Base-by-base conservation (phyloP, 345 rosid species). In the Angophora floribunda region DNA sequence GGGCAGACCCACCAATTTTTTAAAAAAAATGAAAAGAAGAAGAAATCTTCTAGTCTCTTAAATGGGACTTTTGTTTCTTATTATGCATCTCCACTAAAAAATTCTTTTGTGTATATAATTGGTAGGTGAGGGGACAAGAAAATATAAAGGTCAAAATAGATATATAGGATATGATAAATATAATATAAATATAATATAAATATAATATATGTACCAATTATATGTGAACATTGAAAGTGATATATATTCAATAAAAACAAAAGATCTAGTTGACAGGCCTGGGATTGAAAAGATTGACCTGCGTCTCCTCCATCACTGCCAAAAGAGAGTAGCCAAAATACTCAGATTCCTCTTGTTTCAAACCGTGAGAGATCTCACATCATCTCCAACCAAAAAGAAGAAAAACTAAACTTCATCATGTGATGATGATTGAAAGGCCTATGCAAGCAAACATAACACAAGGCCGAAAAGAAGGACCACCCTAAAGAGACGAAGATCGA, bases 201-300 rank as follows among this genome's bases (percentile, higher is more conserved):
- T 61, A 22, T 79, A 75, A 67, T 52, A 86, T 30, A 41, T 75
- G 41, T 52, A 91, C 28, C 49, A 63, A 52, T n/a, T 78, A 78
- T 87, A 16, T 70, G 85, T 55, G 11, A 61, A n/a, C 51, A 85
- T 51, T 51, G 57, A 50, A 86, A 86, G 63, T 32, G 41, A 36
- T 53, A 24, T 51, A 51, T 86, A n/a, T 57, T 12, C 91, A 91
- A 91, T 90, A 89, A 93, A 92, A 90, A 91, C 94, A 92, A 92
- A 92, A 85, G 93, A 4, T 59, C 75, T 5, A 93, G 89, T 92
- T 94, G 95, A 93, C 95, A 92, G 94, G 92, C 91, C 92, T 24
- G 30, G 86, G 90, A 87, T 90, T 93, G 93, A 94, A 91, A 93
- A 91, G 95, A 92, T 92, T 94, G 95, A 93, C 94, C 95, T 92